Percentiles rank a stretch among this genome's conserved stretches.
These are phyloP conservation scores for Chionographis japonica DNA, from an alignment of 106 monocot genomes.

Conservation along the genomic window DNA sequence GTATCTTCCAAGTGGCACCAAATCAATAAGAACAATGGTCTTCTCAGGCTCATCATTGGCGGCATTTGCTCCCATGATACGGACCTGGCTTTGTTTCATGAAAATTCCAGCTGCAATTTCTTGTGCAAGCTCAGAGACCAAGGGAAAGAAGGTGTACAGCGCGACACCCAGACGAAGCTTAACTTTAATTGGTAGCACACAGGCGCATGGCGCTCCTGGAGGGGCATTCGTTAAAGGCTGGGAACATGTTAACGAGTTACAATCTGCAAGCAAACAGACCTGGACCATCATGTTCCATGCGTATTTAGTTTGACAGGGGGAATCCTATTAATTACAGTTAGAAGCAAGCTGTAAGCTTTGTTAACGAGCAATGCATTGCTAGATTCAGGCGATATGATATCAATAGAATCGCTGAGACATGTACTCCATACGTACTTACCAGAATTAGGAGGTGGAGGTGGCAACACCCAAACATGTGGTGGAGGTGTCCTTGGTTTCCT, in stretches of 20 bases:
- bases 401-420: background rate
- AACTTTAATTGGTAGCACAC: constrained; percentile 86
- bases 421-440: constrained; percentile 24
- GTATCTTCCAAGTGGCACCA: constrained; percentile 62
- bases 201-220: constrained; percentile 70
- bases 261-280: constrained; percentile 47
- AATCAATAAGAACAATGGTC: constrained; percentile 72
- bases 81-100: constrained; percentile 84
- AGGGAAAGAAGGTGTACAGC: constrained; percentile 76
- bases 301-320: background rate
- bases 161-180: constrained; percentile 50
- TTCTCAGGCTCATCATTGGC: constrained; percentile 69
- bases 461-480: constrained; percentile 29
- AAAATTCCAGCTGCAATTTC: constrained; percentile 71
- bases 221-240: constrained; percentile 64
- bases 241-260: constrained; percentile 33
- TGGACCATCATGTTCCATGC: background rate
- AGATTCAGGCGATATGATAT: background rate
- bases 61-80: constrained; percentile 94
- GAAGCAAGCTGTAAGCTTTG: too few species aligned
- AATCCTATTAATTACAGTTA: background rate
- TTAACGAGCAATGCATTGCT: background rate
- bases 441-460: constrained; percentile 67
- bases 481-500: constrained; percentile 20
- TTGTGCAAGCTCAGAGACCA: constrained; percentile 77